Conservation (phyloP, 2,329 filamentous ascomycete genomes). For the Coniosporium tulheliwenetii region DNA sequence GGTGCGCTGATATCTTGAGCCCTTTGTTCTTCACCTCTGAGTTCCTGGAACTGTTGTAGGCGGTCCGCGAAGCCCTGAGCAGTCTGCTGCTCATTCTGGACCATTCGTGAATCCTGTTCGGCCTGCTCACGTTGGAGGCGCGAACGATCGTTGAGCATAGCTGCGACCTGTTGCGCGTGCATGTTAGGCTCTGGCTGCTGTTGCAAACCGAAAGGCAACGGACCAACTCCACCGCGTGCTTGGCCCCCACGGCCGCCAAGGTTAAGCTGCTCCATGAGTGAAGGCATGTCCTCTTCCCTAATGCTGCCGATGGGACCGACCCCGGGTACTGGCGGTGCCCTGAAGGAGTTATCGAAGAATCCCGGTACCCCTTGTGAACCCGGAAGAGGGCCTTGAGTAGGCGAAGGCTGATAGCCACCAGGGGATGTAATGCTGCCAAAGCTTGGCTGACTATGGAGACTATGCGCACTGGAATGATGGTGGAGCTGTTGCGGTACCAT, state of each 20-base stretch:
- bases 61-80: conserved; percentile 43
- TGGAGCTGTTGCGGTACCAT: conserved; percentile 52
- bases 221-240: conserved; percentile 25
- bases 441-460: conserved; percentile 90
- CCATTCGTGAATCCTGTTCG: conserved; percentile 33
- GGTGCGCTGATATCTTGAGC: too few species aligned
- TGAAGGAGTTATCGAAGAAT: conserved; percentile 52
- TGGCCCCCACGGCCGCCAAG: conserved; percentile 18
- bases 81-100: conserved; percentile 27
- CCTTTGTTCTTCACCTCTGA: conserved; percentile 45
- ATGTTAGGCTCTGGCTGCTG: conserved; percentile 29
- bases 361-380: conserved; percentile 33
- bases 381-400: conserved; percentile 36
- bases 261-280: conserved; percentile 49
- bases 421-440: conserved; percentile 92
- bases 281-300: conserved; percentile 56
- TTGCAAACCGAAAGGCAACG: conserved; percentile 25
- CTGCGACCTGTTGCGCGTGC: conserved; percentile 40
- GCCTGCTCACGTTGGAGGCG: conserved; percentile 46
- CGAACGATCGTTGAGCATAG: conserved; percentile 45
- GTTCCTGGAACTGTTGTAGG: conserved; percentile 67
- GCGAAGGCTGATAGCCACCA: conserved; percentile 48
- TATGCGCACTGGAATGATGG: conserved; percentile 89
- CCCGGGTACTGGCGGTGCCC: conserved; percentile 20
- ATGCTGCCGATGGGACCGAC: conserved; percentile 29